Conservation (phyloP, 2,329 filamentous ascomycete species). For the Epichloe amarillans region DNA sequence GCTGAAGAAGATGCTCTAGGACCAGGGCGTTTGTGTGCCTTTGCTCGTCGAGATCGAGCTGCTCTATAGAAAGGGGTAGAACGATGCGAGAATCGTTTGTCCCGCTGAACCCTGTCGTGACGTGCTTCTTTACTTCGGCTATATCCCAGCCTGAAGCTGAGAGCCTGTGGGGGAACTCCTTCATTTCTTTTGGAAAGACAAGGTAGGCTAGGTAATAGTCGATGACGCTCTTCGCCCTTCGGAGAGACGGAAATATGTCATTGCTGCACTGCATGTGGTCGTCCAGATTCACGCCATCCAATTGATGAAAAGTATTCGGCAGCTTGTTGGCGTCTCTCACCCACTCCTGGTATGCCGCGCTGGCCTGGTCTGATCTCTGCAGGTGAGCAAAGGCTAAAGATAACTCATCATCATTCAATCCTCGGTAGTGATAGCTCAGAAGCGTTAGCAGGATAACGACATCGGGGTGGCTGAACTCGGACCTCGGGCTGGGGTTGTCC, state of each 20-base stretch:
- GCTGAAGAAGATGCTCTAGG: conserved; percentile 40
- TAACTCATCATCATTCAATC: conserved; percentile 37
- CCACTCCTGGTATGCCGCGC: conserved; percentile 38
- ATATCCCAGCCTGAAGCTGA: conserved; percentile 58
- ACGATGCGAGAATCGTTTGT: conserved; percentile 51
- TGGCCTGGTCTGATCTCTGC: conserved; percentile 34
- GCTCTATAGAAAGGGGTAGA: conserved; percentile 41
- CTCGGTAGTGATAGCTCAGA: conserved; percentile 42
- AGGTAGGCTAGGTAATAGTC: conserved; percentile 49
- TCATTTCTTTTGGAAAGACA: conserved; percentile 48
- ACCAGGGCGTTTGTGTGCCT: conserved; percentile 56
- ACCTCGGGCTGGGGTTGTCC: conserved; percentile 37
- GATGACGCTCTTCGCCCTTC: conserved; percentile 37
- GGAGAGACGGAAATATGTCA: conserved; percentile 39
- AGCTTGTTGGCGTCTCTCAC: conserved; percentile 22
- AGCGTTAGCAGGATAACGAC: conserved; percentile 42
- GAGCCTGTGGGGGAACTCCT: conserved; percentile 50
- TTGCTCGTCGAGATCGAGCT: conserved; percentile 40
- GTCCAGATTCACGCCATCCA: conserved; percentile 43
- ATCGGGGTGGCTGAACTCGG: conserved; percentile 52
- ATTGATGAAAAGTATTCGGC: conserved; percentile 22
- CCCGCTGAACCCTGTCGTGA: conserved; percentile 55
- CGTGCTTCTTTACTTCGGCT: conserved; percentile 28
- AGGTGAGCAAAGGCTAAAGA: conserved; percentile 33
- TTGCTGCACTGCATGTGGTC: conserved; percentile 34